Base-by-base conservation (phyloP, 306 rosid species). In the Prunus fruticosa region DNA sequence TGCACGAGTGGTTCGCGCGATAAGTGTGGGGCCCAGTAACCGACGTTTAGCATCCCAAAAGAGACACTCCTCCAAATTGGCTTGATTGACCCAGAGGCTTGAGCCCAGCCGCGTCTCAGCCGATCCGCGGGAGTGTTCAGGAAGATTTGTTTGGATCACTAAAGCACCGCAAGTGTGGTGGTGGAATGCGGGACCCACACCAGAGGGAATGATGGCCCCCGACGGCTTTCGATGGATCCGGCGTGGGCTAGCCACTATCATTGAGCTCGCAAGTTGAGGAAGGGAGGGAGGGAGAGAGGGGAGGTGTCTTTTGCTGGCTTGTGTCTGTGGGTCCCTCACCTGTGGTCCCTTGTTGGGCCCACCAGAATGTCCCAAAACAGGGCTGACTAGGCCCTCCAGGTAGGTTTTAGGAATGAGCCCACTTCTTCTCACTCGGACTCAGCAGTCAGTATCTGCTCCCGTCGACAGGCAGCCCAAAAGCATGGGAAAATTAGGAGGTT, bases 201-300 rank as follows among this genome's bases (percentile, higher is more conserved):
- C 19, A 12, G 47, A 20, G 14, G 58, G 51, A 78, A 80, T 74
- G 84, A 81, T 85, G 83, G 80, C 65, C 58, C 58, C 80, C 73
- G 85, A 87, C 92, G 90, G 88, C 86, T 86, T 62, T 57, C 77
- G 68, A 88, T 86, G 79, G 69, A 88, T 86, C 87, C 81, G 86
- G 95, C 86, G 90, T 90, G 95, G 85, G 88, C 85, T 82, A 84
- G 86, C 90, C 88, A 67, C 65, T 75, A 88, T 90, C 78, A 90
- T 90, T 90, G 77, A 56, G 71, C 72, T 77, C 77, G 80, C 87
- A 80, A 84, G 69, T 84, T 80, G 88, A 61, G 68, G 64, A 54
- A 53, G 64, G 64, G 8, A 58, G 14, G 28, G 43, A 34, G 41
- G 41, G 41, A 20, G 6, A 25, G 28, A 56, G 62, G 9, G 34